Base-by-base conservation (phyloP, 306 rosid genomes). In the Vigna mungo region DNA sequence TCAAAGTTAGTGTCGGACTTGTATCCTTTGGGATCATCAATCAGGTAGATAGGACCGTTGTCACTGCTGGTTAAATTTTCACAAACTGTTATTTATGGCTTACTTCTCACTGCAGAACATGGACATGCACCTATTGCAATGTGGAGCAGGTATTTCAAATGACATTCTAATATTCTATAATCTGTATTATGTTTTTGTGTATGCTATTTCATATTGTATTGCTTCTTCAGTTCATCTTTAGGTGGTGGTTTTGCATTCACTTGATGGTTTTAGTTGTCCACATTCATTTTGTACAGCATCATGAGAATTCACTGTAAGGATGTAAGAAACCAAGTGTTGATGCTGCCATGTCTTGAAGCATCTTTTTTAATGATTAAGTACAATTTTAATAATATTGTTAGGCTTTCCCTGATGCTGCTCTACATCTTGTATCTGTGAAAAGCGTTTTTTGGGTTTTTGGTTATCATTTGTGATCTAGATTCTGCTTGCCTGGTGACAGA, bases 101-200 rank as follows among this genome's bases (percentile, higher is more conserved):
- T 71, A 46, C 74, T 83, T 76, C 81, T 70, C 75, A 59, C 88
- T 85, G 90, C 98, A 96, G 99, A 88, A 81, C 71, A 54, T 84
- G 94, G 85, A 89, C 82, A 14, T 96, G 99, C 89, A 46, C 88
- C 80, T 92, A 91, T 86, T 96, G 99, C 82, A 78, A 83, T 73
- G 86, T 85, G 80, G 99, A 92, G 84, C 99, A 87, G 99, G 99
- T 96, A 86, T 54, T 49, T 62, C 56, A 7, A 63, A 78, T 23
- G 27, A 3, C 49, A 51, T 53, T 53, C 68, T 34, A 36, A 6
- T 32, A 51, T 53, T 53, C 68, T 64, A 44, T 75, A 64, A 16
- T 62, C n/a, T 82, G 58, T 25, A 51, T 72, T 5, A 66, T 68
- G 41, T 69, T 77, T 46, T 73, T 59, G 52, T 65, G 23, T 36